Evolutionary conservation across 768 basidiomycete species (phyloP).

Genomic region (Mycena rosella): DNA sequence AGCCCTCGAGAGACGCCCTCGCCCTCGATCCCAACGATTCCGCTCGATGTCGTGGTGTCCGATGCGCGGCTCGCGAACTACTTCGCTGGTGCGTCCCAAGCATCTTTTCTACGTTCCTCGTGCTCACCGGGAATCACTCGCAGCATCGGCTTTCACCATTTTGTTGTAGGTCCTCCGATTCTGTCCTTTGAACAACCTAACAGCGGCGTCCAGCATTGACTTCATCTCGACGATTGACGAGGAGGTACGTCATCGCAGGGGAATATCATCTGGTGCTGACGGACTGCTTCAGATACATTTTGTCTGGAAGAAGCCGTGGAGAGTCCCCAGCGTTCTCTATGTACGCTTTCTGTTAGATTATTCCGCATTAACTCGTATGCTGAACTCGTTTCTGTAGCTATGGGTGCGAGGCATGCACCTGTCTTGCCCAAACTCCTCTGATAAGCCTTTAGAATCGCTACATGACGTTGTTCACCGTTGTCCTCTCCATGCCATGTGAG

Average conservation of each 20-base stretch:
- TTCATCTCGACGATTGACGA: slow-evolving; percentile 9
- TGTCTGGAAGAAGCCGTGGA: slow-evolving; percentile 18
- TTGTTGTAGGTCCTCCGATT: background rate
- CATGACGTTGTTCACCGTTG: slow-evolving; percentile 16
- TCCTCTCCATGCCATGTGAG: slow-evolving; percentile 13
- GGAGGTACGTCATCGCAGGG: background rate
- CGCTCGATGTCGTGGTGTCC: background rate
- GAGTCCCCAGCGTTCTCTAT: slow-evolving; percentile 11
- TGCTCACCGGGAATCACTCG: too few relatives aligned
- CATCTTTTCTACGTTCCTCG: background rate
- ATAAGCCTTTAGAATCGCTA: slow-evolving; percentile 16
- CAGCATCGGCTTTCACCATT: slow-evolving; percentile 11
- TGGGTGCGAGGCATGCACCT: slow-evolving; percentile 1
- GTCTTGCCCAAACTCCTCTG: background rate
- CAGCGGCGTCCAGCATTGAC: background rate
- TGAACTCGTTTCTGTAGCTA: background rate
- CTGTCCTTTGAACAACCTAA: background rate
- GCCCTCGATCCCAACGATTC: background rate
- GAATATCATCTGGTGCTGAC: background rate
- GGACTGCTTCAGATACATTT: slow-evolving; percentile 7
- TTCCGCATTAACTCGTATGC: background rate
- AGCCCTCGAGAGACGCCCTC: too few relatives aligned
- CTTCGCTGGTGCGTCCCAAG: slow-evolving; percentile 8
- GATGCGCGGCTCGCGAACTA: slow-evolving; percentile 22
- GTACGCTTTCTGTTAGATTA: background rate